phyloP scores from a whole-genome alignment of 495 filamentous ascomycete species.

The Hypomontagnella submonticulosa region DNA sequence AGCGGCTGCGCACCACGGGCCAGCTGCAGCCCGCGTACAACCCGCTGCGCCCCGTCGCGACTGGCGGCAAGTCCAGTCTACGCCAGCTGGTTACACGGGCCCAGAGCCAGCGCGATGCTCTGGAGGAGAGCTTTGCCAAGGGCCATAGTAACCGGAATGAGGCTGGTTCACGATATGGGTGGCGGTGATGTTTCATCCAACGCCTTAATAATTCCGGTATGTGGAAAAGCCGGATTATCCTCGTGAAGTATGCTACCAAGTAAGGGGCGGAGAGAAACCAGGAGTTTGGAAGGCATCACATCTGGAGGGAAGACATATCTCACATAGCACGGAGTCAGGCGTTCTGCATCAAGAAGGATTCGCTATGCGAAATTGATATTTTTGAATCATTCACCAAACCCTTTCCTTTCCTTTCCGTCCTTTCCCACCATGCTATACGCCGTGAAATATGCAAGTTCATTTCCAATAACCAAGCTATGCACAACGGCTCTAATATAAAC shows the following conservation, averaged over 20 bases:
- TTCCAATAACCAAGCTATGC: background rate
- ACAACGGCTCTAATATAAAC: background rate
- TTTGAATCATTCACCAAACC: no score
- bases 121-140: constrained; percentile 88
- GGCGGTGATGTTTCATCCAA: constrained; percentile 61
- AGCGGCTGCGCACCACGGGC: constrained; percentile 73
- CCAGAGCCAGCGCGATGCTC: constrained; percentile 78
- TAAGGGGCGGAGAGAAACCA: no score
- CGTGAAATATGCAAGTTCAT: no score
- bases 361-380: no score
- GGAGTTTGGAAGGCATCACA: no score
- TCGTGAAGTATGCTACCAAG: no score
- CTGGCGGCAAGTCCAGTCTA: constrained; percentile 83
- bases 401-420: background rate
- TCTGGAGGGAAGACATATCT: no score
- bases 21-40: constrained; percentile 71
- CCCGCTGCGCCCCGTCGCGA: constrained; percentile 83
- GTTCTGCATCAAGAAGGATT: no score
- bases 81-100: constrained; percentile 87
- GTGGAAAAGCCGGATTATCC: no score
- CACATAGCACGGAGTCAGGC: no score
- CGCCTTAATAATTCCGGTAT: no score
- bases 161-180: constrained; percentile 85
- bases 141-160: constrained; percentile 79
- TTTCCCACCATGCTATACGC: background rate